Base-by-base conservation (phyloP, 2,329 filamentous ascomycete species). In the Pseudogymnoascus pannorum region DNA sequence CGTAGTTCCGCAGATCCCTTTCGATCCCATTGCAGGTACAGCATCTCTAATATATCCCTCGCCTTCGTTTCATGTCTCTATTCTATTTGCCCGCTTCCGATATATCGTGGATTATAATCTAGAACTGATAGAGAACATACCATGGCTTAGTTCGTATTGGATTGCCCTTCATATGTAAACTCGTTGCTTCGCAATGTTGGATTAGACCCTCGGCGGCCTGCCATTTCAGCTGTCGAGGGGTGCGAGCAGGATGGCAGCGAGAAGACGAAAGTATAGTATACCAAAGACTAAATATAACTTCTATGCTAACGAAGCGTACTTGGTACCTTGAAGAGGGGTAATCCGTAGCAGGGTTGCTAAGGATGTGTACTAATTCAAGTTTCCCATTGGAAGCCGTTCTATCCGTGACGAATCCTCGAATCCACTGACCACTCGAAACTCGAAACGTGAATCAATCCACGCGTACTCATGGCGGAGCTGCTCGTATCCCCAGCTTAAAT, bases 401-500 rank as follows among this genome's bases (percentile, higher is more conserved):
- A 48, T 9, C 42, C 20, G 42, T 48, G 22, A 48, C 42, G 22
- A 48, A 48, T 48, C 42, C 42, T n/a, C 4, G 20, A 48, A 48
- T 48, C 42, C 42, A 48, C 42, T 22, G 8, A 2, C 40, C 20
- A 24, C 20, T 29, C 7, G 26, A 26, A 26, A 24, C 42, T 48
- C 12, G 22, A 48, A 48, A 26, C 22, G 42, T 48, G 42, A 48
- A 48, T 48, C 22, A 48, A 48, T 48, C 42, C 42, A n/a, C 42
- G 42, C 42, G 42, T 48, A 48, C 42, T 26, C 42, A 48, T 24
- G 42, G 42, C 42, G 40, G 20, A n/a, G 40, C 20, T 48, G 14
- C 42, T 48, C 42, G 42, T 48, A 48, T 26, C 42, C 16, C 42
- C 22, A 48, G 42, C 42, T 51, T 51, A 51, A 51, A 51, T 51